phyloP scores from a whole-genome alignment of 768 basidiomycete genomes.

The Trametes elegans region DNA sequence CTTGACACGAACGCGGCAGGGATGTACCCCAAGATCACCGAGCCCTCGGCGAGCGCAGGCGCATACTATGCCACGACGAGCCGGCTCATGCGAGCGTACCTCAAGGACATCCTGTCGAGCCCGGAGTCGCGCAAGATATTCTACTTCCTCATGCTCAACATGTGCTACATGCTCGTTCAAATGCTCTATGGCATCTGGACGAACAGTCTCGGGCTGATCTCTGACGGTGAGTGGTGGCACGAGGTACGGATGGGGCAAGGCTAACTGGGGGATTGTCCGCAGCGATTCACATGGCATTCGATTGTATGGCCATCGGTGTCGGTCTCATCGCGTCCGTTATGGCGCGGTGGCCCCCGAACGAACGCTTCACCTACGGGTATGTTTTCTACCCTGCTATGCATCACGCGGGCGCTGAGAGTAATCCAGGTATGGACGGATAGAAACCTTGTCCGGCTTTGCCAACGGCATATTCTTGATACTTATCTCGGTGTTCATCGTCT shows the following conservation, averaged over 20 bases:
- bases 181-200: conserved; percentile 98
- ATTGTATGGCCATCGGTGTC: conserved; percentile 95
- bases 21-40: conserved; percentile 8
- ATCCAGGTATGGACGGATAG: conserved; percentile 86
- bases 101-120: conserved; percentile 89
- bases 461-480: conserved; percentile 93
- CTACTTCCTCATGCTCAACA: conserved; percentile 92
- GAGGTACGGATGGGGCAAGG: not conserved
- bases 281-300: conserved; percentile 99
- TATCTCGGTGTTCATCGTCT: conserved; percentile 97
- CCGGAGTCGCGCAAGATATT: conserved; percentile 94
- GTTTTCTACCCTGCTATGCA: conserved; percentile 22
- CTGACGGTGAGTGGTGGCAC: conserved; percentile 66
- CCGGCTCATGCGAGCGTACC: conserved; percentile 54
- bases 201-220: conserved; percentile 93
- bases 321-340: conserved; percentile 96
- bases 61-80: conserved; percentile 27
- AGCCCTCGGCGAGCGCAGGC: conserved; percentile 1
- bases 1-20: not conserved
- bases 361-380: conserved; percentile 92
- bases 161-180: conserved; percentile 96
- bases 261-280: not conserved
- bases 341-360: conserved; percentile 96
- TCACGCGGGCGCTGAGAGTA: not conserved
- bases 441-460: conserved; percentile 96